Base-by-base conservation (phyloP, 805 yeast genomes). In the Teunomyces barrocoloradensis region DNA sequence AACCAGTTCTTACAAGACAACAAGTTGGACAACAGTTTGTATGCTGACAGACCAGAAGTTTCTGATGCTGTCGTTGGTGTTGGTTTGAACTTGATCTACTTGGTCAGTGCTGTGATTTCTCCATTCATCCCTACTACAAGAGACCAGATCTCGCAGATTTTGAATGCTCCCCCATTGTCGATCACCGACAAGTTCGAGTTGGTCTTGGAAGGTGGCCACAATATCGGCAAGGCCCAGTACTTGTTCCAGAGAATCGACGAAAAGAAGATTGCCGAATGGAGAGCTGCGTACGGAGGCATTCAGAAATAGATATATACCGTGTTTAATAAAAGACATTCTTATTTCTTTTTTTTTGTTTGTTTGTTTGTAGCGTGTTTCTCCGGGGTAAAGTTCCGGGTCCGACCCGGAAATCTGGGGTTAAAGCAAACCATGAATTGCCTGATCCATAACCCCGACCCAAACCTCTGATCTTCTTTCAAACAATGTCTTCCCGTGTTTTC, bases 1-100 rank as follows among this genome's bases (percentile, higher is more conserved):
- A 94, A 94, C 72, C 87, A 78, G 67, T 94, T 92, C 78, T 79
- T 94, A 66, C 99, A 94, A 73, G 99, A 92, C 44, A 90, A 91
- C 74, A 91, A 91, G 72, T 79, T 94, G 59, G 98, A 92, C 69
- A 94, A 94, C 77, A 75, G 87, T 7, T 75, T 91, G 54, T 89
- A 83, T 68, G 80, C 82, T 47, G 81, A 89, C 60, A 65, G 71
- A 42, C 96, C 97, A 38, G 88, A 79, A 29, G 82, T 81, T 60
- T 81, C 96, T 11, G 97, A 90, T 61, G 96, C 96, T 3, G 96
- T 92, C 44, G 87, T 94, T 47, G 96, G 88, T 53, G 86, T 89
- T 45, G 97, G 96, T 50, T 75, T 94, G 66, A 94, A 92, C 71
- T 75, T 92, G 63, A 82, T 92, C 43, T 91, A 90, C 70, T 71